Base-by-base conservation (phyloP, 805 yeast species). In the Metschnikowia similis region DNA sequence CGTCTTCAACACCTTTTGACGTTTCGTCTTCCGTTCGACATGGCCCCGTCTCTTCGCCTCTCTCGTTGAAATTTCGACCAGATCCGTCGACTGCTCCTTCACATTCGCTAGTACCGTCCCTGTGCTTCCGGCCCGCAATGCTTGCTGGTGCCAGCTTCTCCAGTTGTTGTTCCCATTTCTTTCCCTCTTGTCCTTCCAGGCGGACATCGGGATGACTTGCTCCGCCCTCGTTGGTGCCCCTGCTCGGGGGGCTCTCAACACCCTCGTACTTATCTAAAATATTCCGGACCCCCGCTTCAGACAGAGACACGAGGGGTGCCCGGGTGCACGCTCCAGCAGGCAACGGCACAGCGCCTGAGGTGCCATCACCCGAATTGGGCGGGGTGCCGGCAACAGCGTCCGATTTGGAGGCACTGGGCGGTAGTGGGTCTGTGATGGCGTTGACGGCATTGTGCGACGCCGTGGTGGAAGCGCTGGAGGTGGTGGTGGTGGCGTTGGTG, bases 401-500 rank as follows among this genome's bases (percentile, higher is more conserved):
- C n/a, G 3, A 9, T 32, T 41, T 17, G 10, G 36, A 26, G 9
- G 26, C 37, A 26, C 37, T 21, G 31, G 35, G 37, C 44, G 48
- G 53, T 35, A 55, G 48, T 8, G 57, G 62, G 4, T 63, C 54
- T 11, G 70, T 64, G 48, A 58, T 66, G 35, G 66, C 21, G 21
- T 21, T 21, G 21, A 5, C 21, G 21, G 21, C 21, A 21, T 21
- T 59, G 42, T 69, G 68, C 62, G 4, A 63, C 55, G 13, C 21
- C 4, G 70, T 64, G 48, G 58, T 67, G 35, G 66, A 17, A 3
- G 21, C 4, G 21, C 5, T 21, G 21, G 21, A 21, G 4, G 21
- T 59, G 42, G 69, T 69, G 21, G 72, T 67, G 8, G 76, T 71
- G 14, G 21, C 62, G 4, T 63, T 55, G 13, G 70, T 64, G 48